A percentile compares a stretch with the other conserved stretches of the same genome.
Evolutionary conservation across 805 yeast genomes (phyloP).

Genomic region (Barnettozyma siamensis): DNA sequence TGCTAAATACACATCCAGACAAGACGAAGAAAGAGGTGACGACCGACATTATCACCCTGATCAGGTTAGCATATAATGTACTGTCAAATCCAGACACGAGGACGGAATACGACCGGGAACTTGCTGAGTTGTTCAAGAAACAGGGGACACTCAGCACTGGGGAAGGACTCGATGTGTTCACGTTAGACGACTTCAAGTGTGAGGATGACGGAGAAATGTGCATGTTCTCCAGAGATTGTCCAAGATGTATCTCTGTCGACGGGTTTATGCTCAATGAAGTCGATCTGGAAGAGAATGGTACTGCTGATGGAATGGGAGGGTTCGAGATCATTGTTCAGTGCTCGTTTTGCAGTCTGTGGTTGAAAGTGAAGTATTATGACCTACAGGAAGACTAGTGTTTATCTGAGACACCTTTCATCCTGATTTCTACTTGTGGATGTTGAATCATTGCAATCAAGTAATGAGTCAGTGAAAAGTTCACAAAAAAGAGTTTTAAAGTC

Average conservation of each 20-base stretch:
- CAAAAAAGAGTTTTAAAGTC: too few species aligned
- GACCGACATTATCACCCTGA: conserved; percentile 32
- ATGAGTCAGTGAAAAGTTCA: too few species aligned
- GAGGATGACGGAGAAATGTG: conserved; percentile 29
- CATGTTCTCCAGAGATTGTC: conserved; percentile 51
- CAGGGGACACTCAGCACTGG: conserved; percentile 39
- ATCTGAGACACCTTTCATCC: too few species aligned
- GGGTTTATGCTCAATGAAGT: conserved; percentile 59
- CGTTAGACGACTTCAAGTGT: conserved; percentile 54
- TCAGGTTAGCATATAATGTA: conserved; percentile 61
- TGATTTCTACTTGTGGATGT: too few species aligned
- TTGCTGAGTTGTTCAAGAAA: conserved; percentile 29
- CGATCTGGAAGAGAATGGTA: conserved; percentile 51
- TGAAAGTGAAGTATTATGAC: conserved; percentile 65
- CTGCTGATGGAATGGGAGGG: conserved; percentile 42
- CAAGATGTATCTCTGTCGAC: conserved; percentile 48
- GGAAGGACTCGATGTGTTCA: conserved; percentile 64
- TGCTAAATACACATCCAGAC: conserved; percentile 77
- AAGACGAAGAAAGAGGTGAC: conserved; percentile 32
- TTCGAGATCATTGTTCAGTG: conserved; percentile 77
- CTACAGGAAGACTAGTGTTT: conserved; percentile 1
- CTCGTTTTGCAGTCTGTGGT: conserved; percentile 78
- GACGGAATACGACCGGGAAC: conserved; percentile 45
- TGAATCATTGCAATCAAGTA: too few species aligned
- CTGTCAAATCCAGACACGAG: conserved; percentile 39